Percentiles rank a stretch among this genome's conserved stretches.
phyloP scores from a whole-genome alignment of 176 grass and related monocot genomes.

The Oryza meyeriana region DNA sequence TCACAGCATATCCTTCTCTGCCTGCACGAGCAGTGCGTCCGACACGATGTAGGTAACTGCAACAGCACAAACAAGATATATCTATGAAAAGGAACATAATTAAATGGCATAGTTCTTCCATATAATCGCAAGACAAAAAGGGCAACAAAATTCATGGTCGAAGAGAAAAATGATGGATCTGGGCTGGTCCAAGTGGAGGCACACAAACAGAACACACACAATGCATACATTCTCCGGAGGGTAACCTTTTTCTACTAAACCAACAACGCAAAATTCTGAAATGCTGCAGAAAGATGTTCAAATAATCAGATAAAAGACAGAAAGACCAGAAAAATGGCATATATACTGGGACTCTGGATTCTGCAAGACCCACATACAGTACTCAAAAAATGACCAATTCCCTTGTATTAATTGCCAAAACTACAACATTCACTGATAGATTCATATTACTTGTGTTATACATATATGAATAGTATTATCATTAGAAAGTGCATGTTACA shows the following conservation, averaged over 20 bases:
- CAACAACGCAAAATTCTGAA: neutral
- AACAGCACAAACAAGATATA: conserved; percentile 7
- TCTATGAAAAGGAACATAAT: neutral
- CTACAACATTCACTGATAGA: neutral
- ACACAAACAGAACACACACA: neutral
- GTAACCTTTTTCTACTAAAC: neutral
- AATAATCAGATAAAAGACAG: neutral
- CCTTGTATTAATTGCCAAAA: neutral
- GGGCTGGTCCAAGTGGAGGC: neutral
- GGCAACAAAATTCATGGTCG: neutral
- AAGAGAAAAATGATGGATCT: neutral
- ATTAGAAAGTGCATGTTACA: neutral
- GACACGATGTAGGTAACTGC: conserved; percentile 93
- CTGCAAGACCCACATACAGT: neutral
- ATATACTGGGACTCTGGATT: neutral
- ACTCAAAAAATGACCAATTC: neutral
- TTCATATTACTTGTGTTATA: neutral
- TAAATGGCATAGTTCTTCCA: neutral
- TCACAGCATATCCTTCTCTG: conserved; percentile 89
- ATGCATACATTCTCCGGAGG: neutral
- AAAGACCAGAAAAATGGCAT: neutral
- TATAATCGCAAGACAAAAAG: neutral
- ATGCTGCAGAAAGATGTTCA: neutral
- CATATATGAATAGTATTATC: neutral
- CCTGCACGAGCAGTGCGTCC: conserved; percentile 89